Evolutionary conservation across 441 rosid species (phyloP).

Genomic region (Gossypium gossypioides): DNA sequence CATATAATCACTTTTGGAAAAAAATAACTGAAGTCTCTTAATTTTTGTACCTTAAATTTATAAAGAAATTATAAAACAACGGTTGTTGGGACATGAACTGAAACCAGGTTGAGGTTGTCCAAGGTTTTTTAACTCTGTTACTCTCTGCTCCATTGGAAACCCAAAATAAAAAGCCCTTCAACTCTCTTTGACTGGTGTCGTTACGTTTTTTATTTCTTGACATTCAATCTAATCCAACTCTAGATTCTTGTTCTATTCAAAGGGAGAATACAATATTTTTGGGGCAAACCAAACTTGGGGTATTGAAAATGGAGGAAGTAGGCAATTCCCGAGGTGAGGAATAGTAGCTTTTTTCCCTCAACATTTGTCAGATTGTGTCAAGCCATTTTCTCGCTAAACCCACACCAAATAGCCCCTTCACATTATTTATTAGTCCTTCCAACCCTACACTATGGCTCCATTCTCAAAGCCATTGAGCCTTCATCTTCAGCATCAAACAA

Average conservation of each 20-base stretch:
- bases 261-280: background rate
- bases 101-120: background rate
- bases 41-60: background rate
- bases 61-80: background rate
- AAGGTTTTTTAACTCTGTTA: background rate
- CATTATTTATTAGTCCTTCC: background rate
- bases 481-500: background rate
- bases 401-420: slow-evolving; percentile 2
- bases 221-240: background rate
- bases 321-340: slow-evolving; percentile 17
- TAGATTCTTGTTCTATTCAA: background rate
- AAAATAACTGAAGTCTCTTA: background rate
- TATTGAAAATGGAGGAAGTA: slow-evolving; percentile 16
- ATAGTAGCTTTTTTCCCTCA: background rate
- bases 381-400: slow-evolving; percentile 24
- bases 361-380: slow-evolving; percentile 15
- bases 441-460: background rate
- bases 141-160: no score
- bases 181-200: background rate
- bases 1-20: no score
- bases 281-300: slow-evolving; percentile 7
- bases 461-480: slow-evolving; percentile 1
- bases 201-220: background rate
- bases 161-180: no score
- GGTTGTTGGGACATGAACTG: background rate